phyloP scores from a whole-genome alignment of 331 rosid genomes.

The Erythrophleum ivorense region DNA sequence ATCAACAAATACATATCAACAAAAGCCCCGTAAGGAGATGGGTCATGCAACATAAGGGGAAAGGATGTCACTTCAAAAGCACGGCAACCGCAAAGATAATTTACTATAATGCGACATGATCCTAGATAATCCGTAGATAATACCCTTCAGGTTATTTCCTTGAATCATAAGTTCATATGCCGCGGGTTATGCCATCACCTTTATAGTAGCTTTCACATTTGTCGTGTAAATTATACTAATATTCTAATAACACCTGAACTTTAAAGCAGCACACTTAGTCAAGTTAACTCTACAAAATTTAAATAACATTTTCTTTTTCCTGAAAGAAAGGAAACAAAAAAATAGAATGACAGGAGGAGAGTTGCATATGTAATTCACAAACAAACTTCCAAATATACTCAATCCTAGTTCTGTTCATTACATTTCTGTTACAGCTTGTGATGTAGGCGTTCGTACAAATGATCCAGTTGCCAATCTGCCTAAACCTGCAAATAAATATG shows the following conservation, averaged over 20 bases:
- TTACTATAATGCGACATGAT: slow-evolving; percentile 9
- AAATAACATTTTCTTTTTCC: neutral
- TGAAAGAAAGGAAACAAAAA: neutral
- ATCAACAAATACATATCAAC: neutral
- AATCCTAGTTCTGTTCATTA: neutral
- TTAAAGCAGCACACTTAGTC: slow-evolving; percentile 3
- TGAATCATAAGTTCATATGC: neutral
- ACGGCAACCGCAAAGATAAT: neutral
- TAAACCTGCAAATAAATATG: neutral
- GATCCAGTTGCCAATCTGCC: neutral
- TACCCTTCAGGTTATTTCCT: slow-evolving; percentile 4
- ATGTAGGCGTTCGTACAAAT: neutral
- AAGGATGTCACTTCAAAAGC: slow-evolving; percentile 16
- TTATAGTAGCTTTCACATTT: neutral
- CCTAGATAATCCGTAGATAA: neutral
- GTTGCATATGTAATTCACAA: neutral
- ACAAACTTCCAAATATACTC: neutral
- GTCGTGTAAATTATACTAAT: neutral
- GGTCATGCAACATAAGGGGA: neutral
- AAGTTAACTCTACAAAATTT: neutral
- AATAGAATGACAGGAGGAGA: neutral
- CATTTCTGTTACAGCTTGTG: neutral
- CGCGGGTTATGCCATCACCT: neutral
- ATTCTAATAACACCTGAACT: neutral
- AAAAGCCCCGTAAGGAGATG: neutral